A percentile compares a stretch with the other conserved stretches of the same genome.
phyloP scores from a whole-genome alignment of 2,329 filamentous ascomycete species.

The Aspergillus brasiliensis region DNA sequence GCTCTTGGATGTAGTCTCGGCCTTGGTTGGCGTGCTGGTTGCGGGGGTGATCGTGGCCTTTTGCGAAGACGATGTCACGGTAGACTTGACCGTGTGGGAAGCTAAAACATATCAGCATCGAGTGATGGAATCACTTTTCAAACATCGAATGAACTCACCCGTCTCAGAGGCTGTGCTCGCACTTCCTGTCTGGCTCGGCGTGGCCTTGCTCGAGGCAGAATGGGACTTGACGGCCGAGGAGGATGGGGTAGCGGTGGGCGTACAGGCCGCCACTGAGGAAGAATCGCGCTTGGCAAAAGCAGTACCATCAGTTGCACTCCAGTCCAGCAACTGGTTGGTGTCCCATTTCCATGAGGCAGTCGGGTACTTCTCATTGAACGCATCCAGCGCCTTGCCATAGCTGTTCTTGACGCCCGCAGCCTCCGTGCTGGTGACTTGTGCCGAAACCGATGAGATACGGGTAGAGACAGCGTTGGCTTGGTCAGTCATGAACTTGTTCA shows the following conservation, averaged over 20 bases:
- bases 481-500: neutral
- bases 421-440: constrained; percentile 1
- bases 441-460: neutral
- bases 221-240: neutral
- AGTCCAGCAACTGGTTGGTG: neutral
- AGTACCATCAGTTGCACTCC: neutral
- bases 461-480: neutral
- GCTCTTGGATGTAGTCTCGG: neutral
- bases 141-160: neutral
- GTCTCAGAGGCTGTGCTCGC: neutral
- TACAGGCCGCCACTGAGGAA: neutral
- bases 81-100: neutral
- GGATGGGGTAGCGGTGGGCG: neutral
- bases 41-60: neutral
- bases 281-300: constrained; percentile 1
- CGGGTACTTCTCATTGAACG: constrained; percentile 1
- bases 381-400: constrained; percentile 1
- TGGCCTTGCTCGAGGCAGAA: neutral
- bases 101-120: neutral
- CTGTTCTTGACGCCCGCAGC: neutral
- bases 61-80: neutral
- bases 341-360: constrained; percentile 5
- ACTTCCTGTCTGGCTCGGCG: neutral
- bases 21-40: neutral
- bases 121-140: neutral